Percentiles rank a stretch among this genome's conserved stretches.
Conservation (phyloP, 352 stramenopile species). For the Globisporangium abappressorium region DNA sequence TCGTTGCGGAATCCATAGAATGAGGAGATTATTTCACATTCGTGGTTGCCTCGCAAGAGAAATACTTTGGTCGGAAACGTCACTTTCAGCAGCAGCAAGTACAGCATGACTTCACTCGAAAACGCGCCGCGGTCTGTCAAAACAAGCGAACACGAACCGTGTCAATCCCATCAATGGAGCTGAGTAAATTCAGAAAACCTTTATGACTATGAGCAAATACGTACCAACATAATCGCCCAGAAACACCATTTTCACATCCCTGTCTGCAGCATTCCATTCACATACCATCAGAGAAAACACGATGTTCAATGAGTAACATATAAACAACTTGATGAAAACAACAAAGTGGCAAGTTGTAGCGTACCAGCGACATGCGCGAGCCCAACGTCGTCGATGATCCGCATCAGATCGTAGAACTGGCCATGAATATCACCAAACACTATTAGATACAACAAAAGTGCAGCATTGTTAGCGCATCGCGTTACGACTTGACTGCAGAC, state of each 20-base stretch:
- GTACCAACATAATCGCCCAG: constrained; percentile 75
- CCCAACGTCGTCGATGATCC: constrained; percentile 49
- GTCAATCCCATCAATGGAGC: not conserved
- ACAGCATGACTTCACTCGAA: constrained; percentile 81
- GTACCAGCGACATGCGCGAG: constrained; percentile 36
- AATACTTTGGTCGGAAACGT: constrained; percentile 58
- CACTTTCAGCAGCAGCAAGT: constrained; percentile 69
- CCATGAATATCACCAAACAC: constrained; percentile 83
- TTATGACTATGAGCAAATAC: constrained; percentile 1
- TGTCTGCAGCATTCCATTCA: constrained; percentile 19
- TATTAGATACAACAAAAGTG: constrained; percentile 16
- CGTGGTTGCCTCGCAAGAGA: constrained; percentile 76
- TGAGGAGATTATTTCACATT: constrained; percentile 84
- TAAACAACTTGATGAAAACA: not conserved
- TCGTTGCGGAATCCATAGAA: constrained; percentile 85
- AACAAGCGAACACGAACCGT: not conserved
- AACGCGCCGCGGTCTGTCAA: constrained; percentile 64
- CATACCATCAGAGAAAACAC: not conserved
- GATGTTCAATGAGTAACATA: not conserved
- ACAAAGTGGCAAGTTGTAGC: not conserved
- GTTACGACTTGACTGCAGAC: not conserved
- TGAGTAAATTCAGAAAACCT: not conserved
- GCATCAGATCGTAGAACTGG: constrained; percentile 77
- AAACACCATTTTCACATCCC: constrained; percentile 63
- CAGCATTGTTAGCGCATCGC: not conserved